Evolutionary conservation across 495 filamentous ascomycete genomes (phyloP), one percentile per base, ranked within the genome.

Genomic region (Endocarpon pusillum): DNA sequence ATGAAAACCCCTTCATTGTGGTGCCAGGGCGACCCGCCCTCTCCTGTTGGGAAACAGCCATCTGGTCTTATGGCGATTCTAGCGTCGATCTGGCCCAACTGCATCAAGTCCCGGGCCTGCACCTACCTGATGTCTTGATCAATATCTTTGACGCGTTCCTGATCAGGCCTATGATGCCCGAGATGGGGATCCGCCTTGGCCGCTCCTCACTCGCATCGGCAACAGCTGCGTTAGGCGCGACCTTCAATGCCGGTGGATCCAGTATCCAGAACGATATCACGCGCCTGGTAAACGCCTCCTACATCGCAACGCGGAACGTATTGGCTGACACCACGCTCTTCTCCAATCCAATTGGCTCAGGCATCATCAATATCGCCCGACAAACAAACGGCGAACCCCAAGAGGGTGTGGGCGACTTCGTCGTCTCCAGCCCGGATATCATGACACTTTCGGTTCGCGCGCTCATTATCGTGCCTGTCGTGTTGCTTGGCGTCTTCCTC

Each of bases 41-140:
- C 3, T 52, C 45, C 3, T 58, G 54, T 25, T 56, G 52, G 52
- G 35, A 58, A 29, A 42, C 43, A n/a, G 44, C 49, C 23, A 35
- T 42, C 1, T 55, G 52, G 52, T 42, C 39, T 11, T 51, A 53
- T n/a, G n/a, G n/a, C n/a, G n/a, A n/a, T n/a, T n/a, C n/a, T n/a
- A n/a, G n/a, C n/a, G n/a, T n/a, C n/a, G n/a, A n/a, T n/a, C n/a
- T n/a, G n/a, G n/a, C n/a, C 25, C 15, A 40, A 26, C n/a, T 42
- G 39, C 22, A 25, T 23, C 1, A 44, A 8, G 33, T 48, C 5
- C 42, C 41, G 12, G 41, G 40, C 14, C 37, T 49, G 3, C 34
- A 31, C 14, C 33, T 49, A 10, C 40, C 45, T 5, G 21, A 33
- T 3, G 35, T 25, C 4, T 34, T 52, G 21, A 38, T 37, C 21